These are phyloP conservation scores for Podospora pseudoanserina DNA, from an alignment of 495 filamentous ascomycete species.

Conservation along the genomic window DNA sequence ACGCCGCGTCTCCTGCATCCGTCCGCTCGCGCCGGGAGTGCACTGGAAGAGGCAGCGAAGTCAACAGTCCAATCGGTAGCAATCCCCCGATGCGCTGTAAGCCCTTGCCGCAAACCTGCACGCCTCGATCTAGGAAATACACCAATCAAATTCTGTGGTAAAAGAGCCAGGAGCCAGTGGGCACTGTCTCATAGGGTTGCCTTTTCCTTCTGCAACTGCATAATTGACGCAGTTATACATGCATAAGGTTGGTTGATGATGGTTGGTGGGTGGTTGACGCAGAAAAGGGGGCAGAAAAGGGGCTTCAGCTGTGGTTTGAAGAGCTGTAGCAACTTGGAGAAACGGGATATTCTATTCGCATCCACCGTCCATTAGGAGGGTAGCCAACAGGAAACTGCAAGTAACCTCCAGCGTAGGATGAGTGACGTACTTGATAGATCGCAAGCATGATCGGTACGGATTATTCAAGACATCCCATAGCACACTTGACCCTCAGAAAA, in stretches of 20 bases:
- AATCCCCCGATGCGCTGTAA: not conserved
- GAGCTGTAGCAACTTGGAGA: no score
- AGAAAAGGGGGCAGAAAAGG: no score
- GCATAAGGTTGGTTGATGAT: not conserved
- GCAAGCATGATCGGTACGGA: no score
- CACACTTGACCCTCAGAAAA: not conserved
- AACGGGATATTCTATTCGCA: no score
- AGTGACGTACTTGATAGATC: no score
- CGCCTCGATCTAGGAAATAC: not conserved
- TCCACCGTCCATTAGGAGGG: no score
- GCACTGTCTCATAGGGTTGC: not conserved
- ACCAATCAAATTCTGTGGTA: not conserved
- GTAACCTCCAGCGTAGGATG: no score
- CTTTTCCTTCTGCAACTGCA: not conserved
- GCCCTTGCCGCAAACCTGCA: not conserved
- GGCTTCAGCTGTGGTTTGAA: no score
- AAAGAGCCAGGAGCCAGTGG: not conserved
- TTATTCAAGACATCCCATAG: not conserved
- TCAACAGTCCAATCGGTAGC: not conserved
- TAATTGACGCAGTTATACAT: not conserved
- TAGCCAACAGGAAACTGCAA: no score
- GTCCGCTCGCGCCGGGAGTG: not conserved
- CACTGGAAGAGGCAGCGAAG: not conserved
- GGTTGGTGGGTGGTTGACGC: no score
- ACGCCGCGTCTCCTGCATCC: not conserved